Evolutionary conservation across 192 early-diverging fungal genomes (phyloP), one percentile per base, ranked within the genome.

Genomic region (Powellomyces hirtus): DNA sequence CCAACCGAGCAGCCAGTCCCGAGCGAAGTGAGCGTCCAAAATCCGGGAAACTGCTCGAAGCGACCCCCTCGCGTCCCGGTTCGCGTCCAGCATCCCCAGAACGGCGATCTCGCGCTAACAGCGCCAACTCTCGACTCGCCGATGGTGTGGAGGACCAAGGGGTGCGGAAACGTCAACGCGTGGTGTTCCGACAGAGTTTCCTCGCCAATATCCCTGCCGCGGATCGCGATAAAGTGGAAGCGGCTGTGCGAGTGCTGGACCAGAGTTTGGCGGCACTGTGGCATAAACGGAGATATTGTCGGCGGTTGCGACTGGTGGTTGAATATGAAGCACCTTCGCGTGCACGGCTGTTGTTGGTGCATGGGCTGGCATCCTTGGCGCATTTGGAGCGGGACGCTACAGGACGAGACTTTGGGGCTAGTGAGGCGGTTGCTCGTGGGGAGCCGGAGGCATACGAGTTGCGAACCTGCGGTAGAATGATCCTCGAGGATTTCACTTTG

Each of bases 141-240:
- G 64, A 66, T 13, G 60, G 49, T 10, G 51, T 29, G 33, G 33
- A 36, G 16, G 68, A 70, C 36, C 4, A 22, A 10, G 59, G n/a
- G 13, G 69, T 70, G 1, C 61, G 71, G 24, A 64, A 64, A 18
- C 59, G 68, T 0, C 74, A 80, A 58, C 55, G 78, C 22, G 65
- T 45, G 22, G 49, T 40, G 14, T 34, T 62, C 2, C 44, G 68
- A n/a, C 68, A 72, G 38, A 61, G 51, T 11, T 77, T 63, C 57
- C 24, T 76, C 11, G 68, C 69, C 10, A 57, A 37, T 16, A 31
- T 81, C 0, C 10, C 38, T 29, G 49, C 60, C n/a, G 36, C 24
- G 0, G 75, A 83, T 44, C 67, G 63, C 18, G 82, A 84, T 8
- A 68, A 30, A n/a, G 33, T 67, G 13, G 82, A 84, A 45, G 66